phyloP scores from a whole-genome alignment of 2,329 filamentous ascomycete species.

The Fusarium armeniacum region DNA sequence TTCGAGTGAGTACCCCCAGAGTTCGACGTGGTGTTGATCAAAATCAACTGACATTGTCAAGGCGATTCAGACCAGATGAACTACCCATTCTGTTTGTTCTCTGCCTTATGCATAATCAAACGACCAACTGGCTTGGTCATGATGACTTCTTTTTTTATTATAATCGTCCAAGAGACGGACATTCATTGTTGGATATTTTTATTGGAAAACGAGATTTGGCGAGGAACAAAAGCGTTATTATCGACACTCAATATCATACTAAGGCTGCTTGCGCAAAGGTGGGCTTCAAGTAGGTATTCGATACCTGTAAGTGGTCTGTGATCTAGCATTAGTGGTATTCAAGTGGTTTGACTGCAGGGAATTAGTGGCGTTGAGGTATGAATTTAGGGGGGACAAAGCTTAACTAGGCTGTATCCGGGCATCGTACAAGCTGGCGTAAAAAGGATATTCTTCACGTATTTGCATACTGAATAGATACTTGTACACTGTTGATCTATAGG shows the following conservation, averaged over 20 bases:
- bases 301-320: slow-evolving; percentile 28
- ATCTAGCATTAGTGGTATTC: slow-evolving; percentile 40
- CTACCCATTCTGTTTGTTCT: slow-evolving; percentile 3
- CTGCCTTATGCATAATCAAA: neutral
- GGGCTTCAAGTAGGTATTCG: neutral
- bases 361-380: slow-evolving; percentile 38
- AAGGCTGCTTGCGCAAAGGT: neutral
- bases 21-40: neutral
- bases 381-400: slow-evolving; percentile 8
- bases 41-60: slow-evolving; percentile 23
- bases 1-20: slow-evolving; percentile 39
- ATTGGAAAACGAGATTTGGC: slow-evolving; percentile 7
- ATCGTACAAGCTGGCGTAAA: slow-evolving; percentile 18
- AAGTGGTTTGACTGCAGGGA: slow-evolving; percentile 38
- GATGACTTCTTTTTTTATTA: slow-evolving; percentile 3
- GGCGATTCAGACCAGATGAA: slow-evolving; percentile 44
- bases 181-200: slow-evolving; percentile 11
- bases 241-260: neutral
- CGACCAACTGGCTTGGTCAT: slow-evolving; percentile 31
- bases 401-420: slow-evolving; percentile 35
- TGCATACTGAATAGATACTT: neutral
- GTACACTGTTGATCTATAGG: slow-evolving; percentile 2
- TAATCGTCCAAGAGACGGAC: slow-evolving; percentile 4
- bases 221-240: neutral
- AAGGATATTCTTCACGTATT: slow-evolving; percentile 4